Conservation (phyloP, 2,329 filamentous ascomycete genomes). For the Penicillium sp. region DNA sequence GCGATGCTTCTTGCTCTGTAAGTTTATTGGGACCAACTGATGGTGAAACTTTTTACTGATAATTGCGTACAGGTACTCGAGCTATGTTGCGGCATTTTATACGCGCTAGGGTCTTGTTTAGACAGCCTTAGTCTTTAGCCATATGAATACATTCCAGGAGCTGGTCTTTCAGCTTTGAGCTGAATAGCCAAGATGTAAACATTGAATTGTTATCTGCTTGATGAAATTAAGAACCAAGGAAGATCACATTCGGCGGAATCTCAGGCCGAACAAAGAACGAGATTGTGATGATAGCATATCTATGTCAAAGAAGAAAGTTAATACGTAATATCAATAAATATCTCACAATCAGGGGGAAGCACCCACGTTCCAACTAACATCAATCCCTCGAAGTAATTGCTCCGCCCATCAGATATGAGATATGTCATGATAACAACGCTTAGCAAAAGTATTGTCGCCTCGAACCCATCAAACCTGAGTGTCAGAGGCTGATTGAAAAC, state of each 20-base stretch:
- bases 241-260: slow-evolving; percentile 1
- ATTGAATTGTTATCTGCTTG: too few relatives aligned
- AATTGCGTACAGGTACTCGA: slow-evolving; percentile 4
- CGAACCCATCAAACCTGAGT: slow-evolving; percentile 19
- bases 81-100: slow-evolving; percentile 13
- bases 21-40: slow-evolving; percentile 10
- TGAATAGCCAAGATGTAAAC: too few relatives aligned
- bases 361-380: slow-evolving; percentile 25
- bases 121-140: background rate
- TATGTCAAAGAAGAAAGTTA: background rate
- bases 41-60: background rate
- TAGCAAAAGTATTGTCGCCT: slow-evolving; percentile 19
- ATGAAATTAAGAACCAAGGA: background rate
- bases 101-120: slow-evolving; percentile 1
- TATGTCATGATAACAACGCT: slow-evolving; percentile 23
- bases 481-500: slow-evolving; percentile 9
- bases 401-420: slow-evolving; percentile 21
- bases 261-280: slow-evolving; percentile 18
- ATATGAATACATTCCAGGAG: background rate
- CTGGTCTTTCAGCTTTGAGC: background rate
- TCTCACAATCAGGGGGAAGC: background rate
- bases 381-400: slow-evolving; percentile 23
- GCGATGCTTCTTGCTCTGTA: slow-evolving; percentile 59
- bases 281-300: slow-evolving; percentile 18
- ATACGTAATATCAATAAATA: background rate